Base-by-base conservation (phyloP, 345 rosid species). In the Anacardium occidentale region DNA sequence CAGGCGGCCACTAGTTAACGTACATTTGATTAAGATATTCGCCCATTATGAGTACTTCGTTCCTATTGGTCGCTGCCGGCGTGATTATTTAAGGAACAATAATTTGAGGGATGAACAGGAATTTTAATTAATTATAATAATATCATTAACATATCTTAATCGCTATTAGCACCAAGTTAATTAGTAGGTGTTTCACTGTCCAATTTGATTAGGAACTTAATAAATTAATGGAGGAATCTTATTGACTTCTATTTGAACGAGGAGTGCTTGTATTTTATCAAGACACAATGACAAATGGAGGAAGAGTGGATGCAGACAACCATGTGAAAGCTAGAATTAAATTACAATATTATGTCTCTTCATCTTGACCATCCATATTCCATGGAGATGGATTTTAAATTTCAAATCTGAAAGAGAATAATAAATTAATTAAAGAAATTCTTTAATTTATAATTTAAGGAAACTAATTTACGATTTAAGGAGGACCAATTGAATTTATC, bases 311-410 rank as follows among this genome's bases (percentile, higher is more conserved):
- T n/a, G n/a, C n/a, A n/a, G 75, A 61, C 78, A 73, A 55, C 37
- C 85, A 80, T 75, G 78, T 76, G 74, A n/a, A 72, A 24, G 76
- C 70, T n/a, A n/a, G n/a, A n/a, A n/a, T n/a, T n/a, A n/a, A n/a
- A n/a, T n/a, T 17, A 10, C 17, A 10, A n/a, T 61, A 9, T 7
- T 29, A 12, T 22, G 68, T 29, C 5, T 7, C 48, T 66, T 50
- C 62, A 17, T 66, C 74, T 73, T 76, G 74, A 76, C 80, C 47
- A 18, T 37, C 47, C 45, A n/a, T n/a, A n/a, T n/a, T 13, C 37
- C 8, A 3, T 44, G 7, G 0, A 53, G 3, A 1, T 29, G 2
- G 3, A 29, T 29, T 29, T 29, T 29, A 29, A 1, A 29, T 1
- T 29, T 29, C 3, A 1, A 29, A 1, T 29, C 32, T 29, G 32